Conservation (phyloP, 1,284 basidiomycete species). For the Porphyrellus sp. region DNA sequence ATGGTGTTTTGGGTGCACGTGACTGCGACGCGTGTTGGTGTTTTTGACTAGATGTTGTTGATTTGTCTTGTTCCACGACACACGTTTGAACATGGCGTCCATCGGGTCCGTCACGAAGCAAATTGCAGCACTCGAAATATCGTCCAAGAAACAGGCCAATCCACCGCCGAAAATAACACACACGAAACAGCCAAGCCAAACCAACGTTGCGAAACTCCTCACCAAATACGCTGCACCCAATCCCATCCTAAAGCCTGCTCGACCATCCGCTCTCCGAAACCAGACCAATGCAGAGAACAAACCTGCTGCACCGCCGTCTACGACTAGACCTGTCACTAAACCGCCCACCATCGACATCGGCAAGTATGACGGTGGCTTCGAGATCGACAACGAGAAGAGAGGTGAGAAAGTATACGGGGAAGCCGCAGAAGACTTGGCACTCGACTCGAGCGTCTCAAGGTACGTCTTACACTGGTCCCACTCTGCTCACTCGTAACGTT, state of each 20-base stretch:
- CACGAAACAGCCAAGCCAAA: slow-evolving; percentile 52
- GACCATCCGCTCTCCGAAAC: slow-evolving; percentile 42
- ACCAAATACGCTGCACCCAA: slow-evolving; percentile 65
- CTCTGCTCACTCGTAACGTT: slow-evolving; percentile 7
- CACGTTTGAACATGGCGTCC: slow-evolving; percentile 39
- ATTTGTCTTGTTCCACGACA: background rate
- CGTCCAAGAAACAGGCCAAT: slow-evolving; percentile 41
- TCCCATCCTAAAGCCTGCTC: slow-evolving; percentile 36
- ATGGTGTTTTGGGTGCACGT: slow-evolving; percentile 30
- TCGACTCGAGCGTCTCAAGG: slow-evolving; percentile 71
- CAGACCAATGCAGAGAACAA: slow-evolving; percentile 32
- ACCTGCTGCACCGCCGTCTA: slow-evolving; percentile 24
- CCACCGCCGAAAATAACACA: slow-evolving; percentile 36
- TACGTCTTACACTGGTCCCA: slow-evolving; percentile 36
- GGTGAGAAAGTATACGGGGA: slow-evolving; percentile 64
- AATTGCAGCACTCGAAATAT: slow-evolving; percentile 49
- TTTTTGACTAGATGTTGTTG: slow-evolving; percentile 2
- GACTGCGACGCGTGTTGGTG: slow-evolving; percentile 26
- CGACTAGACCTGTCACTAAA: slow-evolving; percentile 24
- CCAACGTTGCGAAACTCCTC: slow-evolving; percentile 61
- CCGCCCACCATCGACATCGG: slow-evolving; percentile 64
- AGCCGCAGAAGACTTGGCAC: slow-evolving; percentile 69
- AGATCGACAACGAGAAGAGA: slow-evolving; percentile 70
- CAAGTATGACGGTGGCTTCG: slow-evolving; percentile 82
- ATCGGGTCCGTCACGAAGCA: slow-evolving; percentile 46